A percentile compares a stretch with the other conserved stretches of the same genome.
Conservation (phyloP, 2,329 filamentous ascomycete species). For the Aspergillus pseudoglaucus region DNA sequence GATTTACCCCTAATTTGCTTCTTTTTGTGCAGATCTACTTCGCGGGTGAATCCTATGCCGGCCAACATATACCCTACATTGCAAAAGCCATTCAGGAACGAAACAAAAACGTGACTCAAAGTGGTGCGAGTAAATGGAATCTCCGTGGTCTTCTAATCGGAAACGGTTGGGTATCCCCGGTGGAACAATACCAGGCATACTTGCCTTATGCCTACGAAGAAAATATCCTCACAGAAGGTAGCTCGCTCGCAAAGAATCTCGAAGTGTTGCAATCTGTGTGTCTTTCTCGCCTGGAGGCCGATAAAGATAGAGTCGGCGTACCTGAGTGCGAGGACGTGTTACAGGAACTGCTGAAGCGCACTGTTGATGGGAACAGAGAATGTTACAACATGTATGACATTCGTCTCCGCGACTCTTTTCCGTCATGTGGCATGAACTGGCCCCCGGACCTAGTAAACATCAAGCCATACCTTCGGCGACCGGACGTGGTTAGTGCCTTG, state of each 20-base stretch:
- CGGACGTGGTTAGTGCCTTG: constrained; percentile 72
- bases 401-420: constrained; percentile 70
- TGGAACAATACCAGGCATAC: constrained; percentile 84
- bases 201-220: constrained; percentile 73
- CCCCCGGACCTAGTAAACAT: constrained; percentile 75
- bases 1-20: constrained; percentile 4
- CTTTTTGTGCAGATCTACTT: constrained; percentile 66
- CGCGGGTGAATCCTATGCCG: constrained; percentile 92
- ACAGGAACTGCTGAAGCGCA: constrained; percentile 62
- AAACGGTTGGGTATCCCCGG: constrained; percentile 93
- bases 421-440: constrained; percentile 96
- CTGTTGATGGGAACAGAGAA: constrained; percentile 48
- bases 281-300: constrained; percentile 52
- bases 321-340: constrained; percentile 70
- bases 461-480: constrained; percentile 73
- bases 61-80: constrained; percentile 95
- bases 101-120: constrained; percentile 56
- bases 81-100: constrained; percentile 82
- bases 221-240: constrained; percentile 63
- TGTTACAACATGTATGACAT: constrained; percentile 98
- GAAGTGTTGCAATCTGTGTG: constrained; percentile 66
- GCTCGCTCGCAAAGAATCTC: constrained; percentile 56
- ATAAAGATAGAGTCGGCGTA: constrained; percentile 60
- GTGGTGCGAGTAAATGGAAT: constrained; percentile 57
- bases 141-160: constrained; percentile 84